phyloP scores from a whole-genome alignment of 345 rosid species.

The Syzygium aromaticum region DNA sequence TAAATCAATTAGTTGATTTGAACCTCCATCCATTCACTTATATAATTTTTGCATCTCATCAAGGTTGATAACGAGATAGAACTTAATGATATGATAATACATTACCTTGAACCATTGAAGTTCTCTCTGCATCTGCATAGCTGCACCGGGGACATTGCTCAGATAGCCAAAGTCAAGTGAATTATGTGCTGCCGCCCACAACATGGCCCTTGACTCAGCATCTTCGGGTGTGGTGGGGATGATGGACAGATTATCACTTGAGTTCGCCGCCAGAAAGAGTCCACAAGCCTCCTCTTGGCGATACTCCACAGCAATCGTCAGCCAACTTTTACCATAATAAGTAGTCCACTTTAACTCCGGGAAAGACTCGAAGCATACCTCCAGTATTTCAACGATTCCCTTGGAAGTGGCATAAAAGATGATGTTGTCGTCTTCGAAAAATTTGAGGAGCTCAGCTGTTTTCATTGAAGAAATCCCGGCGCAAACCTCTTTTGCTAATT shows the following conservation, averaged over 20 bases:
- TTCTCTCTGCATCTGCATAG: constrained; percentile 6
- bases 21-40: too few species aligned
- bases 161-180: neutral
- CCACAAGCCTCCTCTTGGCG: neutral
- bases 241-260: neutral
- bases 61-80: neutral
- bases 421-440: neutral
- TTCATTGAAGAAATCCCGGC: neutral
- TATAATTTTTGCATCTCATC: neutral
- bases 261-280: neutral
- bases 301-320: neutral
- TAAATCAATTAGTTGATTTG: too few species aligned
- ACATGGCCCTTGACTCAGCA: neutral
- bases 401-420: neutral
- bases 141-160: neutral
- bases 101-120: constrained; percentile 9
- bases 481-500: neutral
- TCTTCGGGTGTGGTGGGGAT: neutral
- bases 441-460: neutral
- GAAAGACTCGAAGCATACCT: neutral
- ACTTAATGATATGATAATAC: neutral
- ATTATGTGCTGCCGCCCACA: neutral
- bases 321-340: too few species aligned
- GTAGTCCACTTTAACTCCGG: neutral
- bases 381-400: neutral